These are phyloP conservation scores for Epichloe gansuensis DNA, from an alignment of 2,329 filamentous ascomycete genomes.

Conservation along the genomic window DNA sequence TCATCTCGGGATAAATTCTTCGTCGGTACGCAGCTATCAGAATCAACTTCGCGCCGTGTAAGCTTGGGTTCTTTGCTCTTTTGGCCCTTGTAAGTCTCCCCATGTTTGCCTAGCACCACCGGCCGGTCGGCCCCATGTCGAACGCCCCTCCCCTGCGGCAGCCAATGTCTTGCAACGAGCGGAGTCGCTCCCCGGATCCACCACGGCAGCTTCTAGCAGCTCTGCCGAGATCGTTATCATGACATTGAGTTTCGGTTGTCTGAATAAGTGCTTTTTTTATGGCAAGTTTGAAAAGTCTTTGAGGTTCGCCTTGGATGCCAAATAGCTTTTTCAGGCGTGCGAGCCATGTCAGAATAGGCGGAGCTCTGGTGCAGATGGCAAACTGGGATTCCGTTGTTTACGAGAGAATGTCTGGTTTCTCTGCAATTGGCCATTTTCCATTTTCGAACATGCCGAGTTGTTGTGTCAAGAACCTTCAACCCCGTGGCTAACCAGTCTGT, in stretches of 20 bases:
- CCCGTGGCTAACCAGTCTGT: not conserved
- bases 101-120: not conserved
- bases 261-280: not conserved
- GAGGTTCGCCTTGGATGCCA: not conserved
- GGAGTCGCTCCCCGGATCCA: conserved; percentile 8
- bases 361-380: not conserved
- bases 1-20: not conserved
- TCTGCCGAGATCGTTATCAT: not conserved
- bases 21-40: not conserved
- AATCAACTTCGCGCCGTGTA: not conserved
- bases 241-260: not conserved
- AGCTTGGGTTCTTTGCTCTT: not conserved
- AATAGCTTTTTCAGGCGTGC: not conserved
- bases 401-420: not conserved
- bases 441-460: not conserved
- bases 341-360: not conserved
- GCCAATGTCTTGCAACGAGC: conserved; percentile 9
- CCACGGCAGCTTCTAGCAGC: conserved; percentile 1
- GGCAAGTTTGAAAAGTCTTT: not conserved
- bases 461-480: not conserved
- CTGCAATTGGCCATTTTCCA: not conserved
- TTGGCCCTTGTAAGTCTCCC: conserved; percentile 3
- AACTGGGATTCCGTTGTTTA: not conserved
- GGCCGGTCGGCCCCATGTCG: conserved; percentile 2
- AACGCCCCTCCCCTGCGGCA: not conserved